A percentile compares a stretch with the other conserved stretches of the same genome.
These are phyloP conservation scores for Heterobasidion irregulare DNA, from an alignment of 1,284 basidiomycete species.

Conservation along the genomic window DNA sequence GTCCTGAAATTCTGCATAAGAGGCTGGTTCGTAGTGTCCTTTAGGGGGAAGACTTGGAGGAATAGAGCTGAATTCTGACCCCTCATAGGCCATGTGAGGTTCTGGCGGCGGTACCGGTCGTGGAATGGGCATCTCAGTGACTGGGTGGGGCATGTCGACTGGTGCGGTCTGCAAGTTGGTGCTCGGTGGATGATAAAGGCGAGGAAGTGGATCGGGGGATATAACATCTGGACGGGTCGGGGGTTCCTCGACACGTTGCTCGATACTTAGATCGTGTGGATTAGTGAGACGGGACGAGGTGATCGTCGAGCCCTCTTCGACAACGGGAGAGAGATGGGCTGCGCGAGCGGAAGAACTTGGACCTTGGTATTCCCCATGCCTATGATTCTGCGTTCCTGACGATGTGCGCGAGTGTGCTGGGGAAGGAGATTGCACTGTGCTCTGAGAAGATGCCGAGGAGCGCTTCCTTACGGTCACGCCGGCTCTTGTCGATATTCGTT, in stretches of 20 bases:
- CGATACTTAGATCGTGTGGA: constrained; percentile 5
- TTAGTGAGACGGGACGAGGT: constrained; percentile 6
- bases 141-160: constrained; percentile 12
- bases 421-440: neutral
- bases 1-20: neutral
- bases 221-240: constrained; percentile 15
- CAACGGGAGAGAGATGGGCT: constrained; percentile 12
- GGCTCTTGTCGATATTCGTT: neutral
- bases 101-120: constrained; percentile 16
- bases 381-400: constrained; percentile 1
- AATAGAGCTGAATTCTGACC: constrained; percentile 7
- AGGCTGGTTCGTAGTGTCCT: constrained; percentile 1
- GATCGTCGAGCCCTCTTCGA: constrained; percentile 8
- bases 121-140: constrained; percentile 9
- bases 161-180: constrained; percentile 8
- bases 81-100: constrained; percentile 17
- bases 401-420: constrained; percentile 9
- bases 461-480: constrained; percentile 7
- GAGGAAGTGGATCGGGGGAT: constrained; percentile 27
- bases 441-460: constrained; percentile 5
- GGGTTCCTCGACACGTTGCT: constrained; percentile 6
- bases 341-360: neutral
- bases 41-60: neutral
- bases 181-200: constrained; percentile 22
- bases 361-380: neutral